These are phyloP conservation scores for Geranium incanum DNA, from an alignment of 441 rosid species.

Conservation along the genomic window DNA sequence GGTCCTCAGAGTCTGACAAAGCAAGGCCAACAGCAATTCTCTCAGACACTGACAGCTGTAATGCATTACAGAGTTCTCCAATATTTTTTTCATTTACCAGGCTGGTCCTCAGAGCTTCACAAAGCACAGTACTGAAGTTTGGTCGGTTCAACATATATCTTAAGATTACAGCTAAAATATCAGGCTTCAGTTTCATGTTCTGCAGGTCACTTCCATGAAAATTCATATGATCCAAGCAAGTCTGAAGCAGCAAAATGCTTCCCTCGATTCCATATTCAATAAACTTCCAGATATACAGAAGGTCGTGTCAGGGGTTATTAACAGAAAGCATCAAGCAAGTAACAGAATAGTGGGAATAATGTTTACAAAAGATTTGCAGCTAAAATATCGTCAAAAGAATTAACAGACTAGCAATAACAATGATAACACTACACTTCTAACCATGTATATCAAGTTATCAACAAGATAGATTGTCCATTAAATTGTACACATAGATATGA, in stretches of 20 bases:
- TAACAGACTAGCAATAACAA: not conserved
- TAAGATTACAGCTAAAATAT: constrained; percentile 42
- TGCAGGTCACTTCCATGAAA: constrained; percentile 35
- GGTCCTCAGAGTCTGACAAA: constrained; percentile 50
- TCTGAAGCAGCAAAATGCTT: constrained; percentile 48
- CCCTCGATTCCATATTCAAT: constrained; percentile 55
- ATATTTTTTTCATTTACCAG: constrained; percentile 48
- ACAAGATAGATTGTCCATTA: not conserved
- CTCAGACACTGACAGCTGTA: constrained; percentile 55
- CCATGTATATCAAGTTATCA: not conserved
- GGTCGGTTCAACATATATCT: constrained; percentile 51
- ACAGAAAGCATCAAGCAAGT: not conserved
- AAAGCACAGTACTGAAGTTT: constrained; percentile 54
- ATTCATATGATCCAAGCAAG: constrained; percentile 55
- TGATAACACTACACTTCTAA: not conserved
- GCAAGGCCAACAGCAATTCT: constrained; percentile 72
- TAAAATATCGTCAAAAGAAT: not conserved
- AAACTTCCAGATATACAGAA: constrained; percentile 38
- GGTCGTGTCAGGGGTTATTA: not conserved
- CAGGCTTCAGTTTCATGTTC: constrained; percentile 41
- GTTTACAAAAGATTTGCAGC: not conserved
- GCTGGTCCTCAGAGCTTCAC: constrained; percentile 44
- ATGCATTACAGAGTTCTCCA: constrained; percentile 39
- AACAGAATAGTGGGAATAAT: not conserved
- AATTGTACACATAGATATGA: not conserved